Evolutionary conservation across 2,329 filamentous ascomycete species (phyloP), one percentile per base, ranked within the genome.

Genomic region (Taxawa tesnikishii): DNA sequence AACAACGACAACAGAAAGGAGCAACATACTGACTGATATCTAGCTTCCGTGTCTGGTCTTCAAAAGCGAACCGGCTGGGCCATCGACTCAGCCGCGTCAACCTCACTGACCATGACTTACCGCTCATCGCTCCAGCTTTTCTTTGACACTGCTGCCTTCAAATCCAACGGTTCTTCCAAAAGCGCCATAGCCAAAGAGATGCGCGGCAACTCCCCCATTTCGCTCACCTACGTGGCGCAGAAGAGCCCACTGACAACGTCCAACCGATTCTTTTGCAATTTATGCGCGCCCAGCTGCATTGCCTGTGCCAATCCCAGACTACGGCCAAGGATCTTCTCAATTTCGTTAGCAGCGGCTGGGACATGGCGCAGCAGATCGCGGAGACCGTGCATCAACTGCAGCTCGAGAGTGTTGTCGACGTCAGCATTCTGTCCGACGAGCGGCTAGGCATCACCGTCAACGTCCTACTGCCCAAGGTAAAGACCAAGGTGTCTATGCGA

Each of bases 261-360:
- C 48, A 77, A 75, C 43, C 75, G 80, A 23, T 87, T 87, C 57
- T 83, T 85, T 50, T 88, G 6, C 72, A 81, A 46, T 71, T 75
- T 44, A 75, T 87, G 36, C 70, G 76, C 26, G 76, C 81, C 35
- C 69, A 78, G 35, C 59, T 83, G 26, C 73, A 78, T 29, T 68
- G 63, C 1, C 54, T 83, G 26, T 59, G 65, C 9, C 77, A 79
- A 49, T 60, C 63, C 34, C 58, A 64, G 29, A 78, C 70, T 0
- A 62, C 62, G 31, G 59, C 79, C 16, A 62, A 65, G 11, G 59
- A 64, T 19, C 60, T 88, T 15, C 63, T 88, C 11, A 43, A 50
- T 4, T 58, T 71, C 11, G 70, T 85, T 26, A 68, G 69, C 40
- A 56, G 51, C 3, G 70, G 69, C 6, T 90, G 83, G 83, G 68